These are phyloP conservation scores for Teratosphaeria nubilosa DNA, from an alignment of 2,329 filamentous ascomycete species.

Conservation along the genomic window DNA sequence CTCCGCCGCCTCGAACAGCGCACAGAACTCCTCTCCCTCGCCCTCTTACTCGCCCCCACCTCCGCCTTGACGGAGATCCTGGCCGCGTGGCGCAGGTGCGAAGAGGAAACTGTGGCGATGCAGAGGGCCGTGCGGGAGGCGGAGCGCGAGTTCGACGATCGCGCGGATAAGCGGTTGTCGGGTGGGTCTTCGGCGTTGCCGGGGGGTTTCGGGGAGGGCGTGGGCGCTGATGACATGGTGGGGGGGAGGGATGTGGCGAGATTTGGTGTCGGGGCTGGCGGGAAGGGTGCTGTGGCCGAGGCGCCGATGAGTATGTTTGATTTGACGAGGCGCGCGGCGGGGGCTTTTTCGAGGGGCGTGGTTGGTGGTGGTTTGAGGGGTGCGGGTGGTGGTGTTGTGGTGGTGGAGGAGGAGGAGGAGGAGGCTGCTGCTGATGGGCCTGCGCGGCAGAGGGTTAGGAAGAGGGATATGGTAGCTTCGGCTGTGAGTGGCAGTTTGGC, in stretches of 20 bases:
- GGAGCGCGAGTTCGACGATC: slow-evolving; percentile 61
- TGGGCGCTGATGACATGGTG: slow-evolving; percentile 20
- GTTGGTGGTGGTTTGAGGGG: background rate
- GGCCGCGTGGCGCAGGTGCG: slow-evolving; percentile 63
- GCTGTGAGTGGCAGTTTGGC: slow-evolving; percentile 53
- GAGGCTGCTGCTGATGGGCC: slow-evolving; percentile 6
- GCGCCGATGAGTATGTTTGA: slow-evolving; percentile 45
- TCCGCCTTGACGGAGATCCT: slow-evolving; percentile 64
- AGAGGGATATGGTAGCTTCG: slow-evolving; percentile 61
- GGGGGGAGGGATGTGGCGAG: slow-evolving; percentile 31
- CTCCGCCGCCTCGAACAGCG: slow-evolving; percentile 68
- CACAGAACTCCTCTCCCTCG: slow-evolving; percentile 68
- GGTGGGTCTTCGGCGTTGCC: slow-evolving; percentile 16
- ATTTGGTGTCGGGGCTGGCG: slow-evolving; percentile 5
- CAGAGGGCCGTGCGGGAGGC: slow-evolving; percentile 56
- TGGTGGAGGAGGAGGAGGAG: slow-evolving; percentile 8
- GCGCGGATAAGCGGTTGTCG: slow-evolving; percentile 42
- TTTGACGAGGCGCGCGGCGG: slow-evolving; percentile 40
- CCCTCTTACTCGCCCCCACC: slow-evolving; percentile 62
- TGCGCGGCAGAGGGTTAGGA: slow-evolving; percentile 44
- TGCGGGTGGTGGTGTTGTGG: background rate
- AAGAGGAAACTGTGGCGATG: slow-evolving; percentile 62
- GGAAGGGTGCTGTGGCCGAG: slow-evolving; percentile 12
- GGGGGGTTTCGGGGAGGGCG: slow-evolving; percentile 33
- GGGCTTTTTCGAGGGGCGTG: slow-evolving; percentile 28